Percentiles rank a stretch among this genome's conserved stretches.
Conservation (phyloP, 306 rosid species). For the Pterocarpus macrocarpus region DNA sequence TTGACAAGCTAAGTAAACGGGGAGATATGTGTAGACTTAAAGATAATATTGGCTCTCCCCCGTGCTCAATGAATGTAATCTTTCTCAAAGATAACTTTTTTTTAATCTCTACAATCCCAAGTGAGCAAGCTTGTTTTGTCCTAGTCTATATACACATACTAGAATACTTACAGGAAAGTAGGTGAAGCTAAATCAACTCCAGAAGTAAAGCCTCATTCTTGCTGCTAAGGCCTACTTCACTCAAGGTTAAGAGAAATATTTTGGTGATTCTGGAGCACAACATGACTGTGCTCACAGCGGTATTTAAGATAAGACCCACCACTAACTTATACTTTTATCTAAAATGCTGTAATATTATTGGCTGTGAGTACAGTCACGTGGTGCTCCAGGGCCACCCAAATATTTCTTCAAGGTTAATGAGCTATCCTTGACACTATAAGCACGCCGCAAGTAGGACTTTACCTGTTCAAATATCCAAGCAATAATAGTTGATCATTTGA, state of each 20-base stretch:
- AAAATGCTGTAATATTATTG: too few species aligned
- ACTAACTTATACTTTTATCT: too few species aligned
- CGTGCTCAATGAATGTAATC: slow-evolving; percentile 17
- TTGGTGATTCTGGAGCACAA: too few species aligned
- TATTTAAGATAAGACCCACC: too few species aligned
- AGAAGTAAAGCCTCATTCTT: slow-evolving; percentile 87
- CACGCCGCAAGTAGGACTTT: slow-evolving; percentile 75
- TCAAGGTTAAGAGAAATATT: too few species aligned
- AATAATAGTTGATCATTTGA: slow-evolving; percentile 22
- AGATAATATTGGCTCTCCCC: neutral
- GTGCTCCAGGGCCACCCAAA: too few species aligned
- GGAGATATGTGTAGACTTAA: neutral
- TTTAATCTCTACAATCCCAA: slow-evolving; percentile 10
- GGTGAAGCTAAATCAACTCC: slow-evolving; percentile 63
- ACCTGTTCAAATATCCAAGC: slow-evolving; percentile 63
- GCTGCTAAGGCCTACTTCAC: slow-evolving; percentile 78
- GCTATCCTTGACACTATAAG: slow-evolving; percentile 59
- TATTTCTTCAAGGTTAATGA: slow-evolving; percentile 63
- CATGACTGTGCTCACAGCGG: too few species aligned
- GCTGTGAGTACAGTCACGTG: too few species aligned
- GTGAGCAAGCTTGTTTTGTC: neutral
- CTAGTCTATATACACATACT: slow-evolving; percentile 31
- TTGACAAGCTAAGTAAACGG: neutral
- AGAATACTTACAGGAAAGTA: slow-evolving; percentile 20
- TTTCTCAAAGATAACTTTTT: neutral